Evolutionary conservation across 768 basidiomycete species (phyloP), one percentile per base, ranked within the genome.

Genomic region (Phlebiopsis gigantea): DNA sequence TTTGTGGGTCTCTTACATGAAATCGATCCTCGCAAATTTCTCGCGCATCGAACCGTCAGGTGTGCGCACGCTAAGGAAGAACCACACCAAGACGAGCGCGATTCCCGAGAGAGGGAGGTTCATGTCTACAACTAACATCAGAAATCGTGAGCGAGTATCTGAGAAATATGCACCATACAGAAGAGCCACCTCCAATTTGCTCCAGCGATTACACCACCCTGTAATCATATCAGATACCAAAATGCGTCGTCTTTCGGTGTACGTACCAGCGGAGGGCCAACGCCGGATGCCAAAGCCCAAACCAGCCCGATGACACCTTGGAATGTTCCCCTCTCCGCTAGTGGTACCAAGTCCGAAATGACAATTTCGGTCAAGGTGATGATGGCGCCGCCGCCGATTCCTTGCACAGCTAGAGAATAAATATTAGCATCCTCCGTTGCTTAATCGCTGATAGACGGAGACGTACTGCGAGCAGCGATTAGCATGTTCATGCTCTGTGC

Each of bases 401-500:
- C 67, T 51, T 68, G 67, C 0, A 68, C 50, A 14, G 67, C 60
- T 58, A 29, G 24, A 48, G 2, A 14, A 30, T 39, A 25, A n/a
- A 25, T 21, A 47, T 26, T 28, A 39, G 43, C 14, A n/a, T n/a
- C 22, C 6, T 12, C 24, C 10, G 21, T 8, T 10, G 7, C 39
- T 1, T 14, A n/a, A 21, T 10, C 31, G 19, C 17, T 3, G 9
- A 34, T 8, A 19, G 10, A 14, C 22, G 15, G 22, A 42, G 14
- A 52, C 60, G 6, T 43, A 61, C 60, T 65, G 21, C 77, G 62
- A 0, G 71, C 75, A 5, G 68, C 74, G 46, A 79, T 76, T 1
- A 76, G 58, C 70, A 72, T 71, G 6, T 62, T 56, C 74, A 78
- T 76, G 46, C 54, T 72, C 44, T 71, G 63, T 0, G 75, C 73